Evolutionary conservation across 371 early-diverging fungal species (phyloP).

Genomic region (Rhizomucor miehei): DNA sequence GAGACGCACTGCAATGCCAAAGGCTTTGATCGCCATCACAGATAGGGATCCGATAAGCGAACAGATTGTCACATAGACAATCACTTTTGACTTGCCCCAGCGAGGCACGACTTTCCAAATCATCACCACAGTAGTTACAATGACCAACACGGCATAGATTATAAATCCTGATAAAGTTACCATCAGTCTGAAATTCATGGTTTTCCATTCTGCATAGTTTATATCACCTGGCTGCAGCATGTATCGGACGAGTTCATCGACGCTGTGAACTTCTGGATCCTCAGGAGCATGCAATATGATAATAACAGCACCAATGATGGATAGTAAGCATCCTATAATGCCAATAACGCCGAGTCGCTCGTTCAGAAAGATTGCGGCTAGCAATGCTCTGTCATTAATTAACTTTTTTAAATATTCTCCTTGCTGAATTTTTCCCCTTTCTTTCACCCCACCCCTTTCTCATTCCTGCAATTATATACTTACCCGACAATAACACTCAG

Average conservation of each 20-base stretch:
- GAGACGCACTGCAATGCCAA: slow-evolving; percentile 85
- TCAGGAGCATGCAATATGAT: slow-evolving; percentile 88
- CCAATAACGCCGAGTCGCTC: slow-evolving; percentile 78
- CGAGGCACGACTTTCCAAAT: slow-evolving; percentile 75
- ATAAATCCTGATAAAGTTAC: slow-evolving; percentile 57
- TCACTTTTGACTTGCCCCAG: slow-evolving; percentile 72
- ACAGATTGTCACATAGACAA: slow-evolving; percentile 85
- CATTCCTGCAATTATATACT: slow-evolving; percentile 1
- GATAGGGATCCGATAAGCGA: slow-evolving; percentile 84
- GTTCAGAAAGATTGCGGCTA: slow-evolving; percentile 51
- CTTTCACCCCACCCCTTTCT: not conserved
- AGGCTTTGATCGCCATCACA: slow-evolving; percentile 86
- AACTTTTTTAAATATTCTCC: not conserved
- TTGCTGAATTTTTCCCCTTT: not conserved
- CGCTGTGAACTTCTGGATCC: slow-evolving; percentile 73
- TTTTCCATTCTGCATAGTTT: not conserved
- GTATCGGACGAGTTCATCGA: slow-evolving; percentile 63
- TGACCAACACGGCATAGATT: slow-evolving; percentile 63
- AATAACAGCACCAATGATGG: slow-evolving; percentile 84
- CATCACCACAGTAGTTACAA: slow-evolving; percentile 57
- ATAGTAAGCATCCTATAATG: slow-evolving; percentile 84
- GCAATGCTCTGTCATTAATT: slow-evolving; percentile 16
- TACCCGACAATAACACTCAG: slow-evolving; percentile 85
- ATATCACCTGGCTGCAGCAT: slow-evolving; percentile 64
- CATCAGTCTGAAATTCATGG: not conserved